Percentiles rank a stretch among this genome's conserved stretches.
Evolutionary conservation across 306 rosid genomes (phyloP).

Genomic region (Cicer bijugum): DNA sequence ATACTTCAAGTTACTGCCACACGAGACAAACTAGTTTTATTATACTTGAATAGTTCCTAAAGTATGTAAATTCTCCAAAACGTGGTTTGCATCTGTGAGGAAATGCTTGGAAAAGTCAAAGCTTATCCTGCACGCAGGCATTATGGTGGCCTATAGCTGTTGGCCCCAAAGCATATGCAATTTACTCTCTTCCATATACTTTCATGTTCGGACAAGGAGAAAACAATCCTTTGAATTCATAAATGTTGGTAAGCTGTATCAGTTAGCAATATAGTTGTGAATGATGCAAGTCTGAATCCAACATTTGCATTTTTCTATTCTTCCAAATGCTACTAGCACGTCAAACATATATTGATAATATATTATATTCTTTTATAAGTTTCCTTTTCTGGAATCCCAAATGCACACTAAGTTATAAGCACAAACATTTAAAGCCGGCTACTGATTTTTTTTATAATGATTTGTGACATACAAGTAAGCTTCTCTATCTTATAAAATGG

Average conservation of each 20-base stretch:
- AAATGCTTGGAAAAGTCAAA: constrained; percentile 16
- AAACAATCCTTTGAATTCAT: constrained; percentile 13
- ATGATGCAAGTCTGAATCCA: constrained; percentile 15
- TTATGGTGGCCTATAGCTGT: not conserved
- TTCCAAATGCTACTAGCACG: constrained; percentile 36
- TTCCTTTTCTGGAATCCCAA: constrained; percentile 39
- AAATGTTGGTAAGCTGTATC: not conserved
- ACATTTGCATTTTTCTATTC: constrained; percentile 38
- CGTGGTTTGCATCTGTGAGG: not conserved
- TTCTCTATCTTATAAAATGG: constrained; percentile 50
- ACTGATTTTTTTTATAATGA: not conserved
- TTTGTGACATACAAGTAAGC: constrained; percentile 10
- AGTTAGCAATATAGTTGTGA: not conserved
- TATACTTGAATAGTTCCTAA: not conserved
- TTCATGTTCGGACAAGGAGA: constrained; percentile 36
- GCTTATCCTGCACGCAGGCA: not conserved
- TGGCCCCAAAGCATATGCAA: constrained; percentile 16
- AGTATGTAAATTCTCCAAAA: constrained; percentile 2
- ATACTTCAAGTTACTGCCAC: not conserved
- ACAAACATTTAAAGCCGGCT: constrained; percentile 55
- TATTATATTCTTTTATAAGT: constrained; percentile 26
- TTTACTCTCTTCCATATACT: constrained; percentile 9
- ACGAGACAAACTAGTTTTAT: constrained; percentile 11
- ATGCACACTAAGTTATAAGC: constrained; percentile 39
- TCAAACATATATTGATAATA: not conserved